phyloP scores from a whole-genome alignment of 441 rosid genomes.

The Aquilaria agallochum region DNA sequence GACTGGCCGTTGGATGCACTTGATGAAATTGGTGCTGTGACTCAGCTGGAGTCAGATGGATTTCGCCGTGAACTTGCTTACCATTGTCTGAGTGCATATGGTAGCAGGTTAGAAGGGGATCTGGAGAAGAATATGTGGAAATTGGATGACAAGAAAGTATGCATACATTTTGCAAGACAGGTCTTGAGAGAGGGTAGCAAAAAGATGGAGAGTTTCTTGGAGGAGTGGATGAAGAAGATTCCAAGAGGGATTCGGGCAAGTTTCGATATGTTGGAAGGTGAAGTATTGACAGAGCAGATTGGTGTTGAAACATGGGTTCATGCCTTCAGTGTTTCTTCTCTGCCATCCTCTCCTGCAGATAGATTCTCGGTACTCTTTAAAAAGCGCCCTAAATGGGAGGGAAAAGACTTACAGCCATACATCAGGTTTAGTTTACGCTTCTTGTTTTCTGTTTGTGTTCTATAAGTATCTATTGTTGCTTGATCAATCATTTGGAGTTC shows the following conservation, averaged over 20 bases:
- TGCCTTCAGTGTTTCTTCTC: conserved; percentile 54
- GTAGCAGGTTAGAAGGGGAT: conserved; percentile 36
- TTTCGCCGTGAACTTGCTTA: conserved; percentile 45
- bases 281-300: conserved; percentile 71
- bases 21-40: conserved; percentile 53
- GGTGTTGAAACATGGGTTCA: conserved; percentile 76
- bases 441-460: not conserved
- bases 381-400: conserved; percentile 77
- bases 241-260: conserved; percentile 66
- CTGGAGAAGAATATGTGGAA: conserved; percentile 40
- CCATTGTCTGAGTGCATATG: conserved; percentile 64
- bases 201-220: conserved; percentile 63
- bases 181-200: conserved; percentile 55
- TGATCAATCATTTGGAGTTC: not conserved
- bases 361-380: conserved; percentile 62
- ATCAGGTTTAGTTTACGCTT: conserved; percentile 42
- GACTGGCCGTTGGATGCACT: conserved; percentile 68
- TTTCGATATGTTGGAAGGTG: conserved; percentile 83
- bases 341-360: conserved; percentile 73
- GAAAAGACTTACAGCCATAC: conserved; percentile 88
- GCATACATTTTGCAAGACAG: conserved; percentile 71
- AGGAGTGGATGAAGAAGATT: conserved; percentile 58
- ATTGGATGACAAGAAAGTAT: conserved; percentile 60
- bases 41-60: conserved; percentile 58
- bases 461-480: not conserved